Evolutionary conservation across 352 stramenopile species (phyloP), one percentile per base, ranked within the genome.

Genomic region (Elongisporangium anandrum): DNA sequence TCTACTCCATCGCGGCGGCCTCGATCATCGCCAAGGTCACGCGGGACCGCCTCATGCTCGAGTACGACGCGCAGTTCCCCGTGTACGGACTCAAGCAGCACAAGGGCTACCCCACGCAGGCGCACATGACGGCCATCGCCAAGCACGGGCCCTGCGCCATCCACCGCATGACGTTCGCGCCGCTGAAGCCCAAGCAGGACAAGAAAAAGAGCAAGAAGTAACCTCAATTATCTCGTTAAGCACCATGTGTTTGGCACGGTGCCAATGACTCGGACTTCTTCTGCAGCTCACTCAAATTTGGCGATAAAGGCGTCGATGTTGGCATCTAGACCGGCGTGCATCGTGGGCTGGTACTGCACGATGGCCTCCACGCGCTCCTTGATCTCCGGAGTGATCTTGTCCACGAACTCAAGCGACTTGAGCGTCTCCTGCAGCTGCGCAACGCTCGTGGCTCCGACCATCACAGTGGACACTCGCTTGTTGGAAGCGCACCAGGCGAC

Each of bases 21-120:
- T 98, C 89, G 38, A 97, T 99, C 61, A 88, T 99, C 49, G 97
- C 97, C 51, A 99, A 99, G 70, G 97, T 99, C 16, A 98, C 94
- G 20, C 81, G 97, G 52, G 97, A 99, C 77, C 79, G 95, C n/a
- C 64, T 99, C 47, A 99, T 99, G 97, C 69, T 95, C 54, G 79
- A 89, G 52, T 97, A 98, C 66, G 82, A 98, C 65, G 68, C 69
- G 47, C 64, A 96, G 60, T 99, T 94, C 76, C 97, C 97, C 23
- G 61, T 88, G 50, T 99, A 98, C 69, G 83, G 91, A 56, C 84
- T 99, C 24, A 85, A 85, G 26, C 88, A 98, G 70, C 94, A 99
- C 81, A 99, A 99, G 64, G 97, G 97, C 21, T 99, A 99, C 77
- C 92, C 90, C 10, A 99, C 96, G 15, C 75, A 62, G 17, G 90